Conservation (phyloP, 805 yeast species). For the Cyberlindnera bimundalis region DNA sequence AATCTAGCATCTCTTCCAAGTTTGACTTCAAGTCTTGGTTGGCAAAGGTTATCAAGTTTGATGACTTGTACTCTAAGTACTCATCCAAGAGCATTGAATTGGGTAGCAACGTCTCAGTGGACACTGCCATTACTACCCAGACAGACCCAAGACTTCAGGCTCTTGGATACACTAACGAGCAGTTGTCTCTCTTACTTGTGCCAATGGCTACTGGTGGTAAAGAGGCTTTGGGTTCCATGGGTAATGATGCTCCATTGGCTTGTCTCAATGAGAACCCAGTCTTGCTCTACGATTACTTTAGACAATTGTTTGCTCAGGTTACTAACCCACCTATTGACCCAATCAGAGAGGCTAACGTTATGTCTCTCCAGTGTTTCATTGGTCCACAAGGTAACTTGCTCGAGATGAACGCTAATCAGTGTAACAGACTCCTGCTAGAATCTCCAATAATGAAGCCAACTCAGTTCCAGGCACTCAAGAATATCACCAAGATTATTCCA, state of each 20-base stretch:
- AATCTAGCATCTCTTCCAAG: slow-evolving; percentile 71
- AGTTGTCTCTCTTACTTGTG: slow-evolving; percentile 72
- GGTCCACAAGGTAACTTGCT: slow-evolving; percentile 98
- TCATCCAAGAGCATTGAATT: slow-evolving; percentile 19
- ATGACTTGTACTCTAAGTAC: slow-evolving; percentile 66
- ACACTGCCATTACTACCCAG: slow-evolving; percentile 43
- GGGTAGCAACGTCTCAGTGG: slow-evolving; percentile 24
- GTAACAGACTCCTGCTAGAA: slow-evolving; percentile 78
- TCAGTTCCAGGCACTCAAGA: slow-evolving; percentile 71
- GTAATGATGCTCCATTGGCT: slow-evolving; percentile 94
- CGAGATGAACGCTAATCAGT: slow-evolving; percentile 89
- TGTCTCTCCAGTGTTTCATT: slow-evolving; percentile 94
- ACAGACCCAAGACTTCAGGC: slow-evolving; percentile 81
- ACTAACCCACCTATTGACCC: slow-evolving; percentile 99
- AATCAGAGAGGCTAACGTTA: slow-evolving; percentile 91
- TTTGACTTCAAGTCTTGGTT: slow-evolving; percentile 95
- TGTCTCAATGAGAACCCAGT: slow-evolving; percentile 93
- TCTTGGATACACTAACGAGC: slow-evolving; percentile 94
- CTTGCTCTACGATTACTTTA: slow-evolving; percentile 86
- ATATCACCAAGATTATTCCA: slow-evolving; percentile 74
- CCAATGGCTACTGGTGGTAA: slow-evolving; percentile 94
- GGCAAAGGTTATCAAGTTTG: slow-evolving; percentile 78
- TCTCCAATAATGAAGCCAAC: slow-evolving; percentile 77
- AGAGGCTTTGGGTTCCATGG: slow-evolving; percentile 97
- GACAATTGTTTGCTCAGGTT: slow-evolving; percentile 96